Base-by-base conservation (phyloP, 2,329 filamentous ascomycete species). In the Cordyceps militaris region DNA sequence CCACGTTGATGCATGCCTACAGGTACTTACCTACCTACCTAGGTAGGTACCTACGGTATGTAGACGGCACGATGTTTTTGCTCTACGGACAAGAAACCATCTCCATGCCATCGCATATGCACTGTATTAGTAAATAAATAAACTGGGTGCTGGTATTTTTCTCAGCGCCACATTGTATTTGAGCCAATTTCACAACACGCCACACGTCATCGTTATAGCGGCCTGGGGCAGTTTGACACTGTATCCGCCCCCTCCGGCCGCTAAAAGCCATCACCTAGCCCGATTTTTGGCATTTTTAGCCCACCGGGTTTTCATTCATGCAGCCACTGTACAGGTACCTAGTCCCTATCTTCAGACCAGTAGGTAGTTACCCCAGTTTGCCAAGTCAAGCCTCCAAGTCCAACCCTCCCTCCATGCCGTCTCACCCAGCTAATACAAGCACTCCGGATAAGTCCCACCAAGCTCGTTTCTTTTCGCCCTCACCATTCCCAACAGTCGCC, bases 401-500 rank as follows among this genome's bases (percentile, higher is more conserved):
- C 43, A 7, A 19, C 46, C 51, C 21, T 54, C 40, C 11, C 42
- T 40, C 24, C 30, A 13, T 14, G 11, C 26, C 36, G 54, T 56
- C 54, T 56, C 54, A 49, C 54, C 24, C 44, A 42, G 24, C 13
- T 38, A 43, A 49, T 32, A 49, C 44, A n/a, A n/a, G n/a, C 26
- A 19, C 16, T 26, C 34, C 14, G 46, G 21, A 49, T 2, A 42
- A 56, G 30, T 23, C 43, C n/a, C 30, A 43, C 43, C 32, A 30
- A 11, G 30, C 30, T 40, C 11, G 23, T 16, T 47, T 34, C 21
- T 47, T 13, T 38, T 26, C 14, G 24, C 19, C 34, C 10, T 50
- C 54, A 42, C 42, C 48, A 30, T 59, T 52, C 28, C 56, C 44
- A 51, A 55, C 56, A 47, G 3, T 38, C 48, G 8, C 26, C 32